Base-by-base conservation (phyloP, 768 basidiomycete species). In the Psilocybe cubensis region DNA sequence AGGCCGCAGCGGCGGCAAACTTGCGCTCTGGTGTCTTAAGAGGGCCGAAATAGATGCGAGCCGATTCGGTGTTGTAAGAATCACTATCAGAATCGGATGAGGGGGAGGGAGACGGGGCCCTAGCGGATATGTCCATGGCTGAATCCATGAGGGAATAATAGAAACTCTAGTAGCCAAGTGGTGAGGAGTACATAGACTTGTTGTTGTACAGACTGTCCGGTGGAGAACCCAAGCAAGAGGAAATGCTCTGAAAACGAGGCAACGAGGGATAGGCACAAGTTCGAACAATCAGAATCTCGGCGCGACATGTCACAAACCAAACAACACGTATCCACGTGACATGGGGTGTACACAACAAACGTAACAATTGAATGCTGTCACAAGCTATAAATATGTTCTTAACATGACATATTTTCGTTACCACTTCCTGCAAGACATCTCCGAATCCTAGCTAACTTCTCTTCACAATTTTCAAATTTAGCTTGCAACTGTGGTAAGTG, bases 21-120 rank as follows among this genome's bases (percentile, higher is more conserved):
- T 72, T 74, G 61, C 81, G 81, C 70, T 84, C 83, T 31, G 83
- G 83, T 5, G 85, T 82, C 56, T 72, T 78, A 18, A 81, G 63
- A 28, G 82, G 79, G 9, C 81, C 83, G 68, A 83, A 81, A 66
- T 81, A 78, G 24, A 81, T 69, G 62, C 74, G 74, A 12, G 81
- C 76, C 23, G 74, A 66, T 44, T 77, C 72, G 11, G 76, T 75
- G 58, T 80, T 74, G 64, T 69, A 78, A 24, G 66, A 71, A 64
- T 83, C 79, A 54, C 64, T 72, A 65, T 78, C 76, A n/a, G 74
- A 74, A 24, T 69, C 57, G 35, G 72, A 64, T 28, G 72, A 67
- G 46, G 68, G 57, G 7, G 66, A 52, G 49, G 75, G 68, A 33
- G 67, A 64, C 38, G 63, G 18, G 20, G 58, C 25, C 23, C 28